Evolutionary conservation across 1,139 yeast species (phyloP), one percentile per base, ranked within the genome.

Genomic region (Diutina neorugosa): DNA sequence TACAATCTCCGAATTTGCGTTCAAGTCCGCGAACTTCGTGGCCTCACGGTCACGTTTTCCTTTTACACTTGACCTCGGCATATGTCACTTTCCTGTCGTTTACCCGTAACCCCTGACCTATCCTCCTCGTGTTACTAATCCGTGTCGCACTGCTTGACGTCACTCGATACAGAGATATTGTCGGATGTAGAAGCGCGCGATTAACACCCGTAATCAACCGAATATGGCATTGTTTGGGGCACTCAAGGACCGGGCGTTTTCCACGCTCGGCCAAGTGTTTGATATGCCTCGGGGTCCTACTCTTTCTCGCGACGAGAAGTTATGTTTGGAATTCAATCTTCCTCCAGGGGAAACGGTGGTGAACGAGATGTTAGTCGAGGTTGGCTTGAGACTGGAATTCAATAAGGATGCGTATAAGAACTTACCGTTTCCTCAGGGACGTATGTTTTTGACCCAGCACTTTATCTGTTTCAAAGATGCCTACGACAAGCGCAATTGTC

Each of bases 381-480:
- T 89, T 2, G 72, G 82, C 4, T 71, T 78, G 23, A 74, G 78
- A 51, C 71, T 78, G 8, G 71, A 67, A n/a, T 55, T 56, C 52
- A 64, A 62, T 27, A 69, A 56, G 34, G 59, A 56, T 54, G 67
- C 63, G 4, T 63, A 62, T 51, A 63, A 65, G 52, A 65, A 66
- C 55, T 53, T 55, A 41, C 62, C 69, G 11, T 62, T 65, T 21
- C 76, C 76, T 2, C 78, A 73, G 56, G 89, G 98, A 53, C 77
- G 80, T 58, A 61, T 91, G 18, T 84, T 71, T 59, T 66, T 91
- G 49, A 86, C 96, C 0, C 81, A 81, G 54, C 87, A 86, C 57
- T 93, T 82, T 63, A 64, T 93, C 52, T 80, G 88, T 37, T 90
- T 90, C 63, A 74, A 80, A 54, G 89, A 88, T 61, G 77, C 80